A percentile compares a stretch with the other conserved stretches of the same genome.
Conservation (phyloP, 495 filamentous ascomycete species). For the Aspergillus sclerotioniger region DNA sequence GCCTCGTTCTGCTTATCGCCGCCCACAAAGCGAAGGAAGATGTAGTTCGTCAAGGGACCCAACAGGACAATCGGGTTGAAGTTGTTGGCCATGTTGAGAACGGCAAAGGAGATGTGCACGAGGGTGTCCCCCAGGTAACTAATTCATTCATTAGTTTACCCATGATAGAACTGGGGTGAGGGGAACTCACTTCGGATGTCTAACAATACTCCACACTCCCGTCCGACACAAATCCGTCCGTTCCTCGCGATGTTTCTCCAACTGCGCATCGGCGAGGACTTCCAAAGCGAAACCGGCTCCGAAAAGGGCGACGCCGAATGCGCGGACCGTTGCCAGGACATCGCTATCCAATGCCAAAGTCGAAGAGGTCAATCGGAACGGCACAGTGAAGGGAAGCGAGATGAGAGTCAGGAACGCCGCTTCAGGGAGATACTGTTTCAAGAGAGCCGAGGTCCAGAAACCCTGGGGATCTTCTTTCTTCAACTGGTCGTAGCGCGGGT, state of each 20-base stretch:
- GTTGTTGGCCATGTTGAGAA: slow-evolving; percentile 47
- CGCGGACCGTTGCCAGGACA: slow-evolving; percentile 27
- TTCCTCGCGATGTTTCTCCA: slow-evolving; percentile 39
- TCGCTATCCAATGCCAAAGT: slow-evolving; percentile 11
- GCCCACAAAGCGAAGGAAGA: slow-evolving; percentile 53
- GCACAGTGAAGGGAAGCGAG: slow-evolving; percentile 52
- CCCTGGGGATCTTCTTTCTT: slow-evolving; percentile 43
- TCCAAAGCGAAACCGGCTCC: slow-evolving; percentile 53
- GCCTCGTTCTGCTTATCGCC: slow-evolving; percentile 55
- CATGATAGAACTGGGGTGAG: too few species aligned
- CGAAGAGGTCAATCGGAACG: slow-evolving; percentile 37
- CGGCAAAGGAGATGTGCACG: slow-evolving; percentile 40
- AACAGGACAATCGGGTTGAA: slow-evolving; percentile 53
- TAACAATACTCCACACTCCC: slow-evolving; percentile 58
- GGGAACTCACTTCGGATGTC: slow-evolving; percentile 58
- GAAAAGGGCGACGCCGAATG: slow-evolving; percentile 54
- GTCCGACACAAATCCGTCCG: slow-evolving; percentile 40
- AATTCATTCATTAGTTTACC: not conserved
- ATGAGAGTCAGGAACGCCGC: slow-evolving; percentile 52
- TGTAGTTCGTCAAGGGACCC: slow-evolving; percentile 56
- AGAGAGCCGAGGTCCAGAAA: slow-evolving; percentile 53
- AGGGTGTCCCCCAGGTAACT: slow-evolving; percentile 60
- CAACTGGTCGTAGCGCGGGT: slow-evolving; percentile 49
- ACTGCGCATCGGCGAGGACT: slow-evolving; percentile 52
- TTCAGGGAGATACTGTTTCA: slow-evolving; percentile 53